These are phyloP conservation scores for Cryptococcus sp. DNA, from an alignment of 1,284 basidiomycete species.

Conservation along the genomic window DNA sequence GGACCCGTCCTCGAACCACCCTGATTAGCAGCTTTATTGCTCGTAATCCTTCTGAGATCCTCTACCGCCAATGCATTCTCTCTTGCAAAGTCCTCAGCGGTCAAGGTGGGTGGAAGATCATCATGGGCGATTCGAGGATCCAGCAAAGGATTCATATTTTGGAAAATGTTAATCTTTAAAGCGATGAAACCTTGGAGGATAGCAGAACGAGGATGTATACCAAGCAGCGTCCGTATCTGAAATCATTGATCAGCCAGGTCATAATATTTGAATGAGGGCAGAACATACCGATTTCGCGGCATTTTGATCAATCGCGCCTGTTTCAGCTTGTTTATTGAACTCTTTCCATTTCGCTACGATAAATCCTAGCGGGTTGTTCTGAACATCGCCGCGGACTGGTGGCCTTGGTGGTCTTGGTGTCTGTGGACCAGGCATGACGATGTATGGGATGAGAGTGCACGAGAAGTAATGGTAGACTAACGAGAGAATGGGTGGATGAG, in stretches of 20 bases:
- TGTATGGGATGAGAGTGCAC: too few relatives aligned
- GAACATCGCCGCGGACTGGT: not conserved
- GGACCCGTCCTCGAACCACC: not conserved
- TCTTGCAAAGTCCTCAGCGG: not conserved
- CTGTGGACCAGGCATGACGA: not conserved
- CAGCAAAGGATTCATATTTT: not conserved
- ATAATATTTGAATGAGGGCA: not conserved
- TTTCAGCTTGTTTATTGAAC: not conserved
- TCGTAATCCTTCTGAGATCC: not conserved
- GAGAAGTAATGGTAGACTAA: too few relatives aligned
- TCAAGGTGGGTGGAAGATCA: not conserved
- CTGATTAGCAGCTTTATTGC: not conserved
- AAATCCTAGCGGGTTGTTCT: not conserved
- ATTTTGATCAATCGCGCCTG: not conserved
- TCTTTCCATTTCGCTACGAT: not conserved
- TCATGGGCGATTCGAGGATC: not conserved
- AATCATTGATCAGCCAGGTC: not conserved
- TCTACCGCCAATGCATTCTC: not conserved
- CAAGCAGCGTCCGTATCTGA: not conserved
- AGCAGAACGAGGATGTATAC: not conserved
- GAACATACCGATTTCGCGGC: not conserved
- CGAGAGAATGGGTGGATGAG: too few relatives aligned
- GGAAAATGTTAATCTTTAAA: not conserved
- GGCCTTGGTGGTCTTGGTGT: not conserved
- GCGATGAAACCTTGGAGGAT: not conserved